Evolutionary conservation across 148 eudicot genomes (phyloP).

Genomic region (Cornus kousa): DNA sequence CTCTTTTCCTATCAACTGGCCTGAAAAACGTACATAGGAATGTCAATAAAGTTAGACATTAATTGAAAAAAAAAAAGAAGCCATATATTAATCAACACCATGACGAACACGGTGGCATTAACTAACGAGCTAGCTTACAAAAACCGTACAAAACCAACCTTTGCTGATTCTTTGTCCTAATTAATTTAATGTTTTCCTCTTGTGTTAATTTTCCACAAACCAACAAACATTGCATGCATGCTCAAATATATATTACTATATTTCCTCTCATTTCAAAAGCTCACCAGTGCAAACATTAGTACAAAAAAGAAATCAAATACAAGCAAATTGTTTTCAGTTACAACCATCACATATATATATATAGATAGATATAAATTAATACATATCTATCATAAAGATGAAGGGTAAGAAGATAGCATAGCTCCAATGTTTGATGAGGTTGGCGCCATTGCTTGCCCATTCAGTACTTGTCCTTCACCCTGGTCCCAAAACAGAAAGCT

Average conservation of each 20-base stretch:
- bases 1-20: neutral
- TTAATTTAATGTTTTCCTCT: neutral
- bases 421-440: conserved; percentile 45
- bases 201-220: neutral
- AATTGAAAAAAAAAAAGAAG: neutral
- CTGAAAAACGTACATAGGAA: neutral
- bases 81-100: conserved; percentile 1
- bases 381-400: conserved; percentile 29
- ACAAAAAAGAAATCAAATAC: neutral
- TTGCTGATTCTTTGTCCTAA: neutral
- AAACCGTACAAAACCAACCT: neutral
- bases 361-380: neutral
- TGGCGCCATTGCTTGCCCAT: conserved; percentile 35
- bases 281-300: conserved; percentile 10
- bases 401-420: conserved; percentile 59
- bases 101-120: conserved; percentile 5
- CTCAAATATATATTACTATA: neutral
- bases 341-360: conserved; percentile 13
- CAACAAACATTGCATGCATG: conserved; percentile 8
- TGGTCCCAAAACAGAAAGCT: conserved; percentile 70
- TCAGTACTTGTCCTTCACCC: conserved; percentile 28
- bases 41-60: neutral
- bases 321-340: neutral
- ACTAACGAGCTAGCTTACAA: neutral
- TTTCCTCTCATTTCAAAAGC: conserved; percentile 3